phyloP scores from a whole-genome alignment of 495 filamentous ascomycete genomes.

The Xylaria curta region DNA sequence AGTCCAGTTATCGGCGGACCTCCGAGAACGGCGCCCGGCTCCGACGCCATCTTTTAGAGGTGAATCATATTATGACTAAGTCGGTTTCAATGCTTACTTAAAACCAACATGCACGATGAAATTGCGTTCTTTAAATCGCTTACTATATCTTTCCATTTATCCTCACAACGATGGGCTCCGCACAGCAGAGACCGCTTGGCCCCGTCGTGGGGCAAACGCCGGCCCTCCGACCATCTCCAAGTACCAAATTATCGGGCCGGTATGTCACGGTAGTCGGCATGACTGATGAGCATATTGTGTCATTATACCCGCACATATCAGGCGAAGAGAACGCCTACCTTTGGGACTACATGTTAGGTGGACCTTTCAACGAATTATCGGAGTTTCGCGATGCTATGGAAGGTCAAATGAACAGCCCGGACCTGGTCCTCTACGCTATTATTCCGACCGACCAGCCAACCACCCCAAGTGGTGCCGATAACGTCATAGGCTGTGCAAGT shows the following conservation, averaged over 20 bases:
- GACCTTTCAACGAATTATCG: slow-evolving; percentile 44
- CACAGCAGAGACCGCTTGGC: slow-evolving; percentile 32
- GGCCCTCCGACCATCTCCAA: slow-evolving; percentile 36
- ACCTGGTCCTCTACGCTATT: slow-evolving; percentile 53
- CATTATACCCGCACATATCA: slow-evolving; percentile 49
- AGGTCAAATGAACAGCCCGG: slow-evolving; percentile 37
- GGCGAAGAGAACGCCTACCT: slow-evolving; percentile 45
- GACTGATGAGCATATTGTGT: slow-evolving; percentile 42
- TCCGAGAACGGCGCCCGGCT: slow-evolving; percentile 9
- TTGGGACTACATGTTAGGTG: slow-evolving; percentile 56
- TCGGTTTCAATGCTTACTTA: background rate
- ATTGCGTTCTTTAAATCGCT: background rate
- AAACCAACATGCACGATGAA: background rate
- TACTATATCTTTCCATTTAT: background rate
- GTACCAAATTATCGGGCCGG: slow-evolving; percentile 43
- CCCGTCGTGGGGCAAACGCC: slow-evolving; percentile 29
- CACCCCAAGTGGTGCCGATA: background rate
- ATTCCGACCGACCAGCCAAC: slow-evolving; percentile 35
- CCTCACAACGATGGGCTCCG: background rate
- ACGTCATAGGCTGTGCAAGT: slow-evolving; percentile 49
- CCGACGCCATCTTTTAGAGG: background rate
- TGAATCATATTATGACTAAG: background rate
- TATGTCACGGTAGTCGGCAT: slow-evolving; percentile 50
- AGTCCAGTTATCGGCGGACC: slow-evolving; percentile 12
- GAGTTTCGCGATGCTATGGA: slow-evolving; percentile 43